These are phyloP conservation scores for Podospora anserina DNA, from an alignment of 495 filamentous ascomycete species.

Conservation along the genomic window DNA sequence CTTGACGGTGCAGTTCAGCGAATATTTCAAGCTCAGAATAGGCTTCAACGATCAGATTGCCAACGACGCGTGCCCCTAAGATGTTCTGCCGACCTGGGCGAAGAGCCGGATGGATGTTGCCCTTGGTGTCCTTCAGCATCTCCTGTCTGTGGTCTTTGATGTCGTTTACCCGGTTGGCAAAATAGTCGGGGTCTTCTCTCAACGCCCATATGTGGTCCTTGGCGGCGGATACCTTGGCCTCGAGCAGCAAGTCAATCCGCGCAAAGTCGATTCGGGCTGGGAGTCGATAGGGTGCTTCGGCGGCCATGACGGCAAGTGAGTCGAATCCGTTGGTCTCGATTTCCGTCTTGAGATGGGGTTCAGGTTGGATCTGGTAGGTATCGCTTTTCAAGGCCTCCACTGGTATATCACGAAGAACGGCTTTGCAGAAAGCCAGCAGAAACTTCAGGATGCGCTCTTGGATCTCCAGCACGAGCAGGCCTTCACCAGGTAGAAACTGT, in stretches of 20 bases:
- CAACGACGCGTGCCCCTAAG: slow-evolving; percentile 21
- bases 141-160: slow-evolving; percentile 44
- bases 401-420: slow-evolving; percentile 42
- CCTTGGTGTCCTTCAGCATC: slow-evolving; percentile 31
- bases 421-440: slow-evolving; percentile 35
- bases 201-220: slow-evolving; percentile 53
- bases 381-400: not conserved
- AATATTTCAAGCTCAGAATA: slow-evolving; percentile 18
- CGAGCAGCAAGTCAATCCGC: slow-evolving; percentile 39
- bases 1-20: slow-evolving; percentile 11
- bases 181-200: slow-evolving; percentile 57
- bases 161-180: slow-evolving; percentile 36
- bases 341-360: slow-evolving; percentile 28
- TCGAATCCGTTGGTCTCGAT: slow-evolving; percentile 11
- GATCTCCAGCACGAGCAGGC: slow-evolving; percentile 45
- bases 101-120: slow-evolving; percentile 29
- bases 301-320: slow-evolving; percentile 28
- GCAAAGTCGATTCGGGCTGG: slow-evolving; percentile 42
- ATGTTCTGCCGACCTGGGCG: not conserved
- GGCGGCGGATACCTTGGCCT: slow-evolving; percentile 35
- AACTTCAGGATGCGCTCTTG: slow-evolving; percentile 46
- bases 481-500: slow-evolving; percentile 38
- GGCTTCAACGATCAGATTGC: slow-evolving; percentile 13
- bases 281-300: slow-evolving; percentile 48
- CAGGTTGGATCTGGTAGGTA: slow-evolving; percentile 27